phyloP scores from a whole-genome alignment of 345 rosid genomes.

The Triadica sebifera region DNA sequence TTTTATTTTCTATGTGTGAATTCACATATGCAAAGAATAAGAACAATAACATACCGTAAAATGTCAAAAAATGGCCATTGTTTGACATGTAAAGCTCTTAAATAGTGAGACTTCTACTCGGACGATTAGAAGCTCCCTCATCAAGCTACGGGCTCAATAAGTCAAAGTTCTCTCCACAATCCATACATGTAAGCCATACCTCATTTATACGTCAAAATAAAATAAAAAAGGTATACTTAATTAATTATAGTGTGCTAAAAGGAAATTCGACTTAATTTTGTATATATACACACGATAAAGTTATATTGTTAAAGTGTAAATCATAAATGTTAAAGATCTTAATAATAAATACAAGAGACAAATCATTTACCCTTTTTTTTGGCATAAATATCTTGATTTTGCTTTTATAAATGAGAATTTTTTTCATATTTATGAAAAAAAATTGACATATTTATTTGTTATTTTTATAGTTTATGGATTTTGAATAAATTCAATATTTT shows the following conservation, averaged over 20 bases:
- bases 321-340: neutral
- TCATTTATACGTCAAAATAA: slow-evolving; percentile 31
- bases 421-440: too few relatives aligned
- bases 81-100: too few relatives aligned
- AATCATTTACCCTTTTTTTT: too few relatives aligned
- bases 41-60: neutral
- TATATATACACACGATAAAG: neutral
- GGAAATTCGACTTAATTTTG: neutral
- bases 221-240: neutral
- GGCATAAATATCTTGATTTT: too few relatives aligned
- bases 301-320: neutral
- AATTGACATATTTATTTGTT: too few relatives aligned
- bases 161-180: slow-evolving; percentile 14
- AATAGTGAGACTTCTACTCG: neutral
- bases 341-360: neutral
- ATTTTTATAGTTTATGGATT: too few relatives aligned
- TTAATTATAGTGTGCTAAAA: neutral
- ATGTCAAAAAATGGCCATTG: too few relatives aligned
- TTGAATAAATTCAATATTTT: too few relatives aligned
- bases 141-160: neutral
- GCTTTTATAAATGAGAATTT: too few relatives aligned
- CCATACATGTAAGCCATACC: slow-evolving; percentile 27
- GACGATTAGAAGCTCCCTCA: slow-evolving; percentile 14
- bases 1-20: too few relatives aligned
- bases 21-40: neutral